Evolutionary conservation across 768 basidiomycete species (phyloP), one percentile per base, ranked within the genome.

Genomic region (Xerocomellus intermedius): DNA sequence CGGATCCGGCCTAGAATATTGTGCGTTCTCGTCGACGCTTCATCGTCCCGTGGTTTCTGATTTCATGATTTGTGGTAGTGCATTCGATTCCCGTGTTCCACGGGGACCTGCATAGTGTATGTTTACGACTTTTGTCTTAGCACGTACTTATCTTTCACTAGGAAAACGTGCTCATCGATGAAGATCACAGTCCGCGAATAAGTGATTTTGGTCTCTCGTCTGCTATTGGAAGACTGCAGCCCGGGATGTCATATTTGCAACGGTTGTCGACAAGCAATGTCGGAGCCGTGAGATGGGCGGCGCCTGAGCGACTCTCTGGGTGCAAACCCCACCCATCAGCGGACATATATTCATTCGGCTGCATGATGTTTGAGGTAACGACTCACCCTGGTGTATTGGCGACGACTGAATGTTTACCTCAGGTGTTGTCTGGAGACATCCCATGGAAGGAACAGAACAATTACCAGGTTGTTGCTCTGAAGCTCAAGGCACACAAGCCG

Each of bases 371-470:
- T 2, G 48, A 56, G 48, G 56, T 57, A 36, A 36, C 0, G 5
- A 35, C 22, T 26, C 26, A n/a, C 10, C 3, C 5, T 1, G 1
- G 12, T 36, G 17, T 33, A 2, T 24, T 10, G 33, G 8, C 7
- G 2, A 32, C 8, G 1, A 3, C 22, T 21, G 1, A 43, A 3
- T 6, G 21, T 33, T 22, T 8, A 8, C 2, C 2, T 0, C 5
- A 57, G 52, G 53, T 57, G 9, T 3, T 55, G 7, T 57, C 46
- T 5, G 52, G 56, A 19, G 56, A 56, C 1, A 21, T 48, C 9
- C 56, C 56, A 4, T 55, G 56, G 53, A 57, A 55, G 46, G 53
- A 19, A 19, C 22, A 33, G 46, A 57, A 5, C 0, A 17, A 24
- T 0, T 57, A 3, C 3, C n/a, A 55, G 22, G 53, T 57, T 0